Evolutionary conservation across 352 stramenopile species (phyloP).

Genomic region (Globisporangium yorkense): DNA sequence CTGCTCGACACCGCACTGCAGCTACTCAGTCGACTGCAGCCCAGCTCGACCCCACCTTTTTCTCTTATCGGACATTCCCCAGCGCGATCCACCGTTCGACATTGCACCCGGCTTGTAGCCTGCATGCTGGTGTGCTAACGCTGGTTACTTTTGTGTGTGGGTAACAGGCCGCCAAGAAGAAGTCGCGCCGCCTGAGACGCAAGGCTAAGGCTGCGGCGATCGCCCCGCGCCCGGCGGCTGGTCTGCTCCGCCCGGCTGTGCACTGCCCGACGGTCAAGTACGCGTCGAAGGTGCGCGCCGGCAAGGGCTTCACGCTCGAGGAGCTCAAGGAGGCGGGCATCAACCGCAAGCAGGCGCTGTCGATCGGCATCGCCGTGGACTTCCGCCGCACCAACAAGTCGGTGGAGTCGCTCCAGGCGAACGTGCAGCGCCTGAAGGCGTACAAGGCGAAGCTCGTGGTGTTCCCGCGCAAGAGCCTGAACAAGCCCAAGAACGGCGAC

Average conservation of each 20-base stretch:
- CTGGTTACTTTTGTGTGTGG: constrained; percentile 24
- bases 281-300: constrained; percentile 96
- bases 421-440: constrained; percentile 98
- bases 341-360: constrained; percentile 92
- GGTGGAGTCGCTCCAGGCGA: constrained; percentile 94
- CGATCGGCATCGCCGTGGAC: constrained; percentile 98
- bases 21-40: no score
- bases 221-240: constrained; percentile 94
- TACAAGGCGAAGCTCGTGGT: constrained; percentile 99
- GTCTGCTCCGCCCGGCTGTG: constrained; percentile 95
- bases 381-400: constrained; percentile 97
- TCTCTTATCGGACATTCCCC: no score
- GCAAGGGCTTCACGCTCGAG: constrained; percentile 98
- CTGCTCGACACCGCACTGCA: no score
- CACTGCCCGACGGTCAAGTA: constrained; percentile 99
- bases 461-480: constrained; percentile 96
- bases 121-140: not conserved
- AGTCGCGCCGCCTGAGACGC: constrained; percentile 91
- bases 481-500: constrained; percentile 95
- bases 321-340: constrained; percentile 98
- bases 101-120: not conserved
- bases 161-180: constrained; percentile 97
- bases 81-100: not conserved
- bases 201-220: constrained; percentile 97
- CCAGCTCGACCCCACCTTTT: no score